Evolutionary conservation across 371 early-diverging fungal genomes (phyloP).

Genomic region (Apophysomyces sp.): DNA sequence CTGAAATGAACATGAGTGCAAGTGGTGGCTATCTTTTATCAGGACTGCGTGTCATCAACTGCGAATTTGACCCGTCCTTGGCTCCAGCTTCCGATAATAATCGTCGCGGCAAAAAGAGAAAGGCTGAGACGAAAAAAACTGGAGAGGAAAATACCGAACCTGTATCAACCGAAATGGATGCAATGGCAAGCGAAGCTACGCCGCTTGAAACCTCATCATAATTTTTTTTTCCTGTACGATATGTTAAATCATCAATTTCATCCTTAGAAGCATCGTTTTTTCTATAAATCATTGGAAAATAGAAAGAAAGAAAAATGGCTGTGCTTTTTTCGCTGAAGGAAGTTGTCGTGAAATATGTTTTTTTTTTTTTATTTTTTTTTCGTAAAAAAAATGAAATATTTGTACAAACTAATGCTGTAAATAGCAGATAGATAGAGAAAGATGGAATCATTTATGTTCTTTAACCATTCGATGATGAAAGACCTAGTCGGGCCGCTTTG

Average conservation of each 20-base stretch:
- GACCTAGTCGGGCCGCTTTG: conserved; percentile 41
- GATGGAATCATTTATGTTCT: too few species aligned
- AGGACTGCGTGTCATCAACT: conserved; percentile 64
- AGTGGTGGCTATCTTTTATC: conserved; percentile 85
- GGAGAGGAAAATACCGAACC: neutral
- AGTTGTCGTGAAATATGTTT: too few species aligned
- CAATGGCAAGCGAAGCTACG: neutral
- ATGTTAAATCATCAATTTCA: too few species aligned
- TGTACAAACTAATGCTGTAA: neutral
- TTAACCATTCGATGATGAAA: neutral
- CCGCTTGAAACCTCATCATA: neutral
- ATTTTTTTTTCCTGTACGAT: neutral
- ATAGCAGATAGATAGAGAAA: neutral
- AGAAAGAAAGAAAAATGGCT: too few species aligned
- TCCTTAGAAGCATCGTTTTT: too few species aligned
- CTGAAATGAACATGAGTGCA: conserved; percentile 88
- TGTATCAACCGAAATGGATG: neutral
- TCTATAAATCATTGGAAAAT: too few species aligned
- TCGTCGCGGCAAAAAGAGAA: conserved; percentile 20
- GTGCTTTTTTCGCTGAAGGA: too few species aligned
- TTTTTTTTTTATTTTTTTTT: too few species aligned
- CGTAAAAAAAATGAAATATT: neutral
- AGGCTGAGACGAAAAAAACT: conserved; percentile 8
- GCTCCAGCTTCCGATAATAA: conserved; percentile 9
- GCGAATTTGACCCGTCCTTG: conserved; percentile 31